A percentile compares a stretch with the other conserved stretches of the same genome.
Conservation (phyloP, 176 grass and related monocot species). For the Puya raimondii region DNA sequence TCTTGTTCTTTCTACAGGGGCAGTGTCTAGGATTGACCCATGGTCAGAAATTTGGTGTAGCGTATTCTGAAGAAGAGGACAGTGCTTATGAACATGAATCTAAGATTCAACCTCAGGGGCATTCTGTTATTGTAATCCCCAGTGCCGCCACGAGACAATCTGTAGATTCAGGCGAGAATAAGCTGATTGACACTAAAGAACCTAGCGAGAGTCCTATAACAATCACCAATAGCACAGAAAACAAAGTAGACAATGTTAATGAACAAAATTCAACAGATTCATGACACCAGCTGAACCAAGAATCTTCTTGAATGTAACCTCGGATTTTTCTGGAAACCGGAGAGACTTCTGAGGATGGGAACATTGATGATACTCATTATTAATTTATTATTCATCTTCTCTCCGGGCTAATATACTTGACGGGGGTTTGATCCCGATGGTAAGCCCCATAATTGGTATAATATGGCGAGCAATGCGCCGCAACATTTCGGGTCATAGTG, state of each 20-base stretch:
- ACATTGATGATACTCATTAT: no score
- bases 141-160: conserved; percentile 9
- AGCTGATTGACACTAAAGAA: conserved; percentile 5
- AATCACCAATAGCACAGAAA: conserved; percentile 24
- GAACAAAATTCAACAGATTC: conserved; percentile 14
- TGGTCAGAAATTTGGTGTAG: conserved; percentile 72
- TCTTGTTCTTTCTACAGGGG: conserved; percentile 41
- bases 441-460: no score
- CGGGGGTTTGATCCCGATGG: no score
- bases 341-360: no score
- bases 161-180: background rate
- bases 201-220: background rate
- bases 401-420: no score
- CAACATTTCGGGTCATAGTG: no score
- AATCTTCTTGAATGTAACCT: no score
- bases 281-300: conserved; percentile 29
- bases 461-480: no score
- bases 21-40: conserved; percentile 72
- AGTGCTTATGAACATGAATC: conserved; percentile 26
- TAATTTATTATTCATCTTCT: no score
- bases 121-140: conserved; percentile 38
- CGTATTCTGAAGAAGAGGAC: conserved; percentile 37
- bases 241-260: conserved; percentile 26
- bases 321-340: no score
- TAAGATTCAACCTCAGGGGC: conserved; percentile 27